Base-by-base conservation (phyloP, 2,329 filamentous ascomycete genomes). In the Hymenotorrendiella dingleyae region DNA sequence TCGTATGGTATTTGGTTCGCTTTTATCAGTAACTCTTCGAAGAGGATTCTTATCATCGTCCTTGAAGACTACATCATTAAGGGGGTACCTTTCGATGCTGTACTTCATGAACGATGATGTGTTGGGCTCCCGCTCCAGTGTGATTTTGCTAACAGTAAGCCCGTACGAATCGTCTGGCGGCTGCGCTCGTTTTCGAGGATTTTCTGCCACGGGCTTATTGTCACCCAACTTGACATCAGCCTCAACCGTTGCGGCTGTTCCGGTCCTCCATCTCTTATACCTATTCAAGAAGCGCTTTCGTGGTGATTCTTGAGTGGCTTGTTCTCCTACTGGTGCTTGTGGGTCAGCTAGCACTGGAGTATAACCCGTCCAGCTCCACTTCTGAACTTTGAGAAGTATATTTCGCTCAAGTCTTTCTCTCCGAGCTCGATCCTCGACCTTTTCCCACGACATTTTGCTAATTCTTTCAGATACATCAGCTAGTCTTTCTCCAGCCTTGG, bases 141-240 rank as follows among this genome's bases (percentile, higher is more conserved):
- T 41, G 9, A 45, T 36, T 21, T 41, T 41, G 14, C 29, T 45
- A 7, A 45, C 37, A 14, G 17, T 37, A 5, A 45, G 27, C 11
- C 42, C 42, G 19, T 45, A 45, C 1, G 42, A 45, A 26, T 45
- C 42, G 6, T 7, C 5, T 3, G 24, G 21, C 7, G 21, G 32
- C 28, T 24, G 11, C n/a, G 21, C 8, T 21, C 24, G n/a, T n/a
- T n/a, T 17, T 22, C 21, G 7, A 5, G 16, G 38, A 6, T 12
- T 23, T 21, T 14, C 21, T 35, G 1, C 10, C 17, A n/a, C n/a
- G n/a, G n/a, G n/a, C n/a, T n/a, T n/a, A n/a, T n/a, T n/a, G n/a
- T n/a, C n/a, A n/a, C n/a, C n/a, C n/a, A n/a, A n/a, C n/a, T n/a
- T n/a, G n/a, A n/a, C n/a, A n/a, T n/a, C n/a, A n/a, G n/a, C n/a